Evolutionary conservation across 805 yeast species (phyloP).

Genomic region (Starmerella stellata): DNA sequence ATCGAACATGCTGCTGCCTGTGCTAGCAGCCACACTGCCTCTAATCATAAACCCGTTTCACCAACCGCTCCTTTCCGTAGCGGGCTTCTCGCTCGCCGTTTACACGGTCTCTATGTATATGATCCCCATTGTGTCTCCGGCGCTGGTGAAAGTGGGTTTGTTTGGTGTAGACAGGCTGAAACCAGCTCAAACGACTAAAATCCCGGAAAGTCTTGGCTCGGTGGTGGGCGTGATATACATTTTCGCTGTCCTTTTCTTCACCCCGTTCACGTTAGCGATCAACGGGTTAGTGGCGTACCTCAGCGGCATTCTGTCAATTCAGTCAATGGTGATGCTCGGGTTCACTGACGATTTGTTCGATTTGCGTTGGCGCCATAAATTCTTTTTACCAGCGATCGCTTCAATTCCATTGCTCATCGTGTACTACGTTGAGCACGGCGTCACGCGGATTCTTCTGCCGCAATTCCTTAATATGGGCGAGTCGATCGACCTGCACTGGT

Average conservation of each 20-base stretch:
- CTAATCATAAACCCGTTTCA: constrained; percentile 11
- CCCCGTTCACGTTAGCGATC: constrained; percentile 40
- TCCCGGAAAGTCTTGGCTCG: constrained; percentile 87
- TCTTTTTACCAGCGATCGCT: constrained; percentile 86
- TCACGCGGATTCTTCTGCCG: constrained; percentile 74
- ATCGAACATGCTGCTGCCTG: constrained; percentile 1
- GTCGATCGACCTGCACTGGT: constrained; percentile 53
- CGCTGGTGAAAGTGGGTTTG: constrained; percentile 37
- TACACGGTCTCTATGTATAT: constrained; percentile 7
- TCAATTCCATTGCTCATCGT: constrained; percentile 80
- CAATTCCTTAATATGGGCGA: constrained; percentile 30
- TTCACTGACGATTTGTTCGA: constrained; percentile 90
- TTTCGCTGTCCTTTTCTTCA: constrained; percentile 61
- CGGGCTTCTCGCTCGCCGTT: constrained; percentile 12
- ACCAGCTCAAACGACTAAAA: constrained; percentile 35
- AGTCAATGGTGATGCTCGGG: constrained; percentile 70
- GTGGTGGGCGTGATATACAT: constrained; percentile 67
- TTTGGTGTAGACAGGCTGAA: constrained; percentile 73
- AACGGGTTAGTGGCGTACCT: constrained; percentile 63
- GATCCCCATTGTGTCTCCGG: constrained; percentile 16
- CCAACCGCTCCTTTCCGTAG: constrained; percentile 8
- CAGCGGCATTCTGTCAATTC: constrained; percentile 66
- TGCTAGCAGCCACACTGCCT: constrained; percentile 9
- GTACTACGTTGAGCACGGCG: constrained; percentile 84
- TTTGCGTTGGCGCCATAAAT: constrained; percentile 92